These are phyloP conservation scores for Labyrinthula sp. DNA, from an alignment of 352 stramenopile species.

Conservation along the genomic window DNA sequence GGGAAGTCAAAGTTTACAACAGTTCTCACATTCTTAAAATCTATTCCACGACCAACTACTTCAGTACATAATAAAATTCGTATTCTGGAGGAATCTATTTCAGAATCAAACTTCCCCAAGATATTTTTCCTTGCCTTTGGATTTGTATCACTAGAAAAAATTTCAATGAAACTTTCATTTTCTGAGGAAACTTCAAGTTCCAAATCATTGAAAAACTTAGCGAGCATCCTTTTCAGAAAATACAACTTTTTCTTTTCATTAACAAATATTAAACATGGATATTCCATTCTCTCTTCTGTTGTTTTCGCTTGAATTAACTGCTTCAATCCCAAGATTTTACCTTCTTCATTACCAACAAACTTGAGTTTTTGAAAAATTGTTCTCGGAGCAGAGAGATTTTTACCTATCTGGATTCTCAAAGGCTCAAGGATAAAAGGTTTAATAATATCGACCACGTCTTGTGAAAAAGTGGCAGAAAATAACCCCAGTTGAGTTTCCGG, in stretches of 20 bases:
- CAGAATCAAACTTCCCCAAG: conserved; percentile 42
- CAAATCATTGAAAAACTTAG: too few relatives aligned
- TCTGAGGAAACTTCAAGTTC: too few relatives aligned
- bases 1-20: conserved; percentile 99
- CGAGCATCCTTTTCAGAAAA: too few relatives aligned
- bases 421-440: conserved; percentile 83
- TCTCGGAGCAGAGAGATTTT: conserved; percentile 53
- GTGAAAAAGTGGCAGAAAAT: conserved; percentile 90
- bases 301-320: conserved; percentile 63
- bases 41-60: conserved; percentile 87
- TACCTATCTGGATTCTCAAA: conserved; percentile 75
- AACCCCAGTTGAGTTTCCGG: conserved; percentile 57
- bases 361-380: conserved; percentile 78
- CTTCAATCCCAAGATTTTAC: conserved; percentile 87
- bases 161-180: too few relatives aligned
- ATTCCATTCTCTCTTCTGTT: too few relatives aligned
- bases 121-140: too few relatives aligned
- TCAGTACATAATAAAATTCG: conserved; percentile 99
- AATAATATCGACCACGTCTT: conserved; percentile 73
- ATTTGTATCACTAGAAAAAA: too few relatives aligned
- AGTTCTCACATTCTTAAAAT: conserved; percentile 97
- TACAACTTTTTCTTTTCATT: too few relatives aligned
- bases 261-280: conserved; percentile 36
- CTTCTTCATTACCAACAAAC: conserved; percentile 96
- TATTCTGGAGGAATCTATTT: too few relatives aligned